A percentile compares a stretch with the other conserved stretches of the same genome.
Conservation (phyloP, 2,329 filamentous ascomycete species). For the Chaetomium strumarium region DNA sequence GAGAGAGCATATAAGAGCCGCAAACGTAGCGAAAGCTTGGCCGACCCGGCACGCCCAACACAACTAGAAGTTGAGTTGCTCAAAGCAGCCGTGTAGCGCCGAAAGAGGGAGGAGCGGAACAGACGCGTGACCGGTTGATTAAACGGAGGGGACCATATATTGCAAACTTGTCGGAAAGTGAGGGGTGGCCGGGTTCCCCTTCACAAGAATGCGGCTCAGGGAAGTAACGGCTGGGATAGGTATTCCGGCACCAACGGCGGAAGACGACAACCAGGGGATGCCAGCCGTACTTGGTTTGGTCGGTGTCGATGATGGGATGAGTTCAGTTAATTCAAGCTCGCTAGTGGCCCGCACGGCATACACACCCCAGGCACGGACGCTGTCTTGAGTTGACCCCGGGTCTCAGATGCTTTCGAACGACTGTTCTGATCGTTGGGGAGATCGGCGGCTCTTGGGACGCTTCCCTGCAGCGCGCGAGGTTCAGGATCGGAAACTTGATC, state of each 20-base stretch:
- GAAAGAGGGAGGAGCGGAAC: slow-evolving; percentile 20
- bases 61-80: slow-evolving; percentile 9
- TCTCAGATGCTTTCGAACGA: background rate
- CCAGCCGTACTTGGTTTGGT: background rate
- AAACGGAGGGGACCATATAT: slow-evolving; percentile 23
- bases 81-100: slow-evolving; percentile 10
- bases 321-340: background rate
- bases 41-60: slow-evolving; percentile 9
- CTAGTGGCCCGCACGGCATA: background rate
- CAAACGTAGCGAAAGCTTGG: slow-evolving; percentile 21
- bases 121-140: slow-evolving; percentile 24
- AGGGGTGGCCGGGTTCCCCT: slow-evolving; percentile 13
- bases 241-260: slow-evolving; percentile 15
- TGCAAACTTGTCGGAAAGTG: slow-evolving; percentile 18
- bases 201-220: slow-evolving; percentile 25
- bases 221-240: slow-evolving; percentile 17
- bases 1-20: slow-evolving; percentile 23
- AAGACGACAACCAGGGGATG: background rate
- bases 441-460: slow-evolving; percentile 15
- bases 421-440: slow-evolving; percentile 2
- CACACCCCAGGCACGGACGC: background rate
- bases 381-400: background rate
- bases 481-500: slow-evolving; percentile 9
- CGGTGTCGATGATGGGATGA: background rate
- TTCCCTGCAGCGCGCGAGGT: slow-evolving; percentile 5